Evolutionary conservation across 2,329 filamentous ascomycete genomes (phyloP).

Genomic region (Conoideocrella luteorostrata): DNA sequence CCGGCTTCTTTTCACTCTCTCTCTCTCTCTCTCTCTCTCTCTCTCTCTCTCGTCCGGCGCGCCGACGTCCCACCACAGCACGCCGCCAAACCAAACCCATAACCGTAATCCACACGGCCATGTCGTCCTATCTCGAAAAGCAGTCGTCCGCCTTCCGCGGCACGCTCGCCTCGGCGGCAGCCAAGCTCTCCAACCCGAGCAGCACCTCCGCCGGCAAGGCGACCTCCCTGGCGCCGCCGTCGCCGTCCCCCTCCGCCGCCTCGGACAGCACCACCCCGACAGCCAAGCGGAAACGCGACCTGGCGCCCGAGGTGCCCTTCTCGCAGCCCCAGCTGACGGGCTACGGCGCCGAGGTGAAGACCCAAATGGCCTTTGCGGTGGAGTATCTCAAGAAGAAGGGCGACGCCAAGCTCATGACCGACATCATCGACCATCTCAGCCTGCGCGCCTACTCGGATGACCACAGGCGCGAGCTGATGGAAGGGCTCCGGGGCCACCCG

Average conservation of each 20-base stretch:
- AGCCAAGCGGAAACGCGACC: slow-evolving; percentile 55
- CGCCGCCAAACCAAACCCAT: neutral
- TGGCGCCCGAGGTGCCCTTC: slow-evolving; percentile 50
- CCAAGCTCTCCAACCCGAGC: slow-evolving; percentile 52
- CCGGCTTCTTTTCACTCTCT: neutral
- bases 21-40: neutral
- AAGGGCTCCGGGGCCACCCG: slow-evolving; percentile 60
- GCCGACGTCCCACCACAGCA: neutral
- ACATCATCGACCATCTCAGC: slow-evolving; percentile 76
- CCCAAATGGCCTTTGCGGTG: slow-evolving; percentile 81
- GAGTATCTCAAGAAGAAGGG: slow-evolving; percentile 72
- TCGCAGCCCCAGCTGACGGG: slow-evolving; percentile 72
- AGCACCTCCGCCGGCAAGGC: slow-evolving; percentile 34
- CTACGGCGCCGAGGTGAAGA: slow-evolving; percentile 74
- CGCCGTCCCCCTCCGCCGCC: slow-evolving; percentile 53
- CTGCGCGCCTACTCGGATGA: slow-evolving; percentile 57
- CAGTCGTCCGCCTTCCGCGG: slow-evolving; percentile 58
- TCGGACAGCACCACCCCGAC: slow-evolving; percentile 58
- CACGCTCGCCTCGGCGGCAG: slow-evolving; percentile 55
- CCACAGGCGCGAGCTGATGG: slow-evolving; percentile 57
- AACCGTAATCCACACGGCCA: slow-evolving; percentile 26
- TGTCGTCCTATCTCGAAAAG: slow-evolving; percentile 59
- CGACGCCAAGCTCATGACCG: slow-evolving; percentile 61
- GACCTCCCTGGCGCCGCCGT: slow-evolving; percentile 47
- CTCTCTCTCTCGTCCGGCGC: neutral